Evolutionary conservation across 805 yeast genomes (phyloP), one percentile per base, ranked within the genome.

Genomic region (Wickerhamiella parazyma): DNA sequence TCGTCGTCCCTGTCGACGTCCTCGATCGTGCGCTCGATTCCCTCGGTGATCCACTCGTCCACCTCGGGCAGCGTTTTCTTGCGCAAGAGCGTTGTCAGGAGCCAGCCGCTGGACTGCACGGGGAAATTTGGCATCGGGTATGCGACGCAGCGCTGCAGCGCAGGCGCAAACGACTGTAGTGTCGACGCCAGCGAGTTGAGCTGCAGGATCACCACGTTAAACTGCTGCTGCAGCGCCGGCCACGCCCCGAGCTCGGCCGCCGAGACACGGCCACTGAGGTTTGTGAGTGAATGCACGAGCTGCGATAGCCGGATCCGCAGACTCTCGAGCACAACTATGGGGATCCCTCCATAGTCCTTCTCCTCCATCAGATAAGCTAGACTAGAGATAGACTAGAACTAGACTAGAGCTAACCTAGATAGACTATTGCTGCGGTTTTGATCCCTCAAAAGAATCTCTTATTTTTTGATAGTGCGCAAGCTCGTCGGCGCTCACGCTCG

Each of bases 1-100:
- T 76, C 78, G 50, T 80, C 84, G 45, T 53, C 56, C 2, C 45
- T 37, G 1, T 28, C 48, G 11, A 38, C 42, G 28, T 48, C 47
- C 9, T 48, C 37, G 48, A 75, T 79, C n/a, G 51, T 53, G 6
- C 60, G 49, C 12, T 48, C 54, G 40, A 50, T 55, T 33, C 53
- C 73, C 17, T 64, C 60, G 26, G 68, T 68, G 6, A 86, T 72
- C 96, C 97, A 89, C 38, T 75, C 81, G 41, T 77, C 82, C 2
- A 89, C 94, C 49, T 87, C 96, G 0, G 98, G 97, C 9, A 83
- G 65, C 40, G 80, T 79, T 57, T 87, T 89, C 58, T 87, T 91
- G 46, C 97, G 71, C 47, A 91, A 61, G 47, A 91, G 65, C 0
- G 96, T 86, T 0, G 94, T 81, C 41, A 87, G 63, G 28, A 91